Conservation (phyloP, 2,329 filamentous ascomycete species). For the Xylaria sp. region DNA sequence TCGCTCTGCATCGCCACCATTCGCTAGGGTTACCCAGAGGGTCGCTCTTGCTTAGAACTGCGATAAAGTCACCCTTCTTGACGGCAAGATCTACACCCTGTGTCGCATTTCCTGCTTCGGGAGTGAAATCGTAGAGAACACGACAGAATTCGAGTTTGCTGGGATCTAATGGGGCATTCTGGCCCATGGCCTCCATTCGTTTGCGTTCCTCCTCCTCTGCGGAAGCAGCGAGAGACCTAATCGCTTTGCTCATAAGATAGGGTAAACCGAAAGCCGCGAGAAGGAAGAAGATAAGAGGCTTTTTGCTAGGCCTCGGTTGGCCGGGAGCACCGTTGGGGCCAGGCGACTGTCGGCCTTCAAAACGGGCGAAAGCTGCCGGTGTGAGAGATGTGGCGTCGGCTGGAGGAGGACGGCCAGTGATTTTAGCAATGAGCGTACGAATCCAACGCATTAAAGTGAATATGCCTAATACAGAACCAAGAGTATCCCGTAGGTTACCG, state of each 20-base stretch:
- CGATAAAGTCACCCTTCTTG: slow-evolving; percentile 94
- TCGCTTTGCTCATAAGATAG: slow-evolving; percentile 96
- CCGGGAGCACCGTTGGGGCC: slow-evolving; percentile 66
- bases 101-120: slow-evolving; percentile 66
- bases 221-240: slow-evolving; percentile 79
- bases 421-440: slow-evolving; percentile 85
- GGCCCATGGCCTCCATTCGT: slow-evolving; percentile 60
- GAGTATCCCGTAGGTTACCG: slow-evolving; percentile 86
- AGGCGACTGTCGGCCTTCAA: slow-evolving; percentile 69
- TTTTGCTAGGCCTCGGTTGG: slow-evolving; percentile 80
- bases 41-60: slow-evolving; percentile 90
- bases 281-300: slow-evolving; percentile 95
- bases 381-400: slow-evolving; percentile 87
- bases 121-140: slow-evolving; percentile 90
- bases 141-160: slow-evolving; percentile 96
- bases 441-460: slow-evolving; percentile 97
- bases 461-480: slow-evolving; percentile 92
- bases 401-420: slow-evolving; percentile 89
- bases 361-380: slow-evolving; percentile 87
- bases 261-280: slow-evolving; percentile 93
- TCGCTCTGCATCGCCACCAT: slow-evolving; percentile 94
- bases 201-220: slow-evolving; percentile 82
- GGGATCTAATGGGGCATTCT: slow-evolving; percentile 72
- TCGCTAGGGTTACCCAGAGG: slow-evolving; percentile 90
- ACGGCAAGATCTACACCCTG: slow-evolving; percentile 86